Evolutionary conservation across 257 asterid genomes (phyloP).

Genomic region (Solanum chilense): DNA sequence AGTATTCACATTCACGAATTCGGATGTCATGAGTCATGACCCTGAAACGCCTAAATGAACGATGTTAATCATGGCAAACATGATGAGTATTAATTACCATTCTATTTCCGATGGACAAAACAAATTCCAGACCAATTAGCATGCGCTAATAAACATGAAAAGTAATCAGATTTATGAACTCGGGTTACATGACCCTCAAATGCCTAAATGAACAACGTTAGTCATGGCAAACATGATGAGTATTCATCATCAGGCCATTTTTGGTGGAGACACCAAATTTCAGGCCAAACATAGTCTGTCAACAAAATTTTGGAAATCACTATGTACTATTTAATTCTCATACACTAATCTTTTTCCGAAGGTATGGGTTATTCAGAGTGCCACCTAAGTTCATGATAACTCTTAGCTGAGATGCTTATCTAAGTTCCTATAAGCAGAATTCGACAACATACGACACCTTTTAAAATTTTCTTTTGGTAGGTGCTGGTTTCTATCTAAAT

Average conservation of each 20-base stretch:
- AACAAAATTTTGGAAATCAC: not conserved
- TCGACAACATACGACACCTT: not conserved
- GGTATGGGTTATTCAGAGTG: not conserved
- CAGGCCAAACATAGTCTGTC: not conserved
- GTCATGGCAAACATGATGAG: not conserved
- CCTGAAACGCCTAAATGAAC: not conserved
- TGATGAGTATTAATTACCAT: not conserved
- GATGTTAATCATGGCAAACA: not conserved
- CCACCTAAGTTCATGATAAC: not conserved
- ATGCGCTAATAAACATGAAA: not conserved
- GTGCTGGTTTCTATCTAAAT: slow-evolving; percentile 98
- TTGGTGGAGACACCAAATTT: not conserved
- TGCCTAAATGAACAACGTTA: not conserved
- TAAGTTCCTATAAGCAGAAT: not conserved
- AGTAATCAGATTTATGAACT: not conserved
- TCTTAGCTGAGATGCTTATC: not conserved
- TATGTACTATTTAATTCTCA: not conserved
- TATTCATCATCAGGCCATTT: not conserved
- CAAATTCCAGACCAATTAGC: not conserved
- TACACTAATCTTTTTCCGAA: not conserved
- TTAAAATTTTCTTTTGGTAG: slow-evolving; percentile 13
- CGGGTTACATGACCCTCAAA: not conserved
- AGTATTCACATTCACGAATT: not conserved
- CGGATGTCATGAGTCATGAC: not conserved
- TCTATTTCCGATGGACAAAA: not conserved